Percentiles rank a stretch among this genome's conserved stretches.
phyloP scores from a whole-genome alignment of 2,329 filamentous ascomycete species.

The Verticillium dahliae region DNA sequence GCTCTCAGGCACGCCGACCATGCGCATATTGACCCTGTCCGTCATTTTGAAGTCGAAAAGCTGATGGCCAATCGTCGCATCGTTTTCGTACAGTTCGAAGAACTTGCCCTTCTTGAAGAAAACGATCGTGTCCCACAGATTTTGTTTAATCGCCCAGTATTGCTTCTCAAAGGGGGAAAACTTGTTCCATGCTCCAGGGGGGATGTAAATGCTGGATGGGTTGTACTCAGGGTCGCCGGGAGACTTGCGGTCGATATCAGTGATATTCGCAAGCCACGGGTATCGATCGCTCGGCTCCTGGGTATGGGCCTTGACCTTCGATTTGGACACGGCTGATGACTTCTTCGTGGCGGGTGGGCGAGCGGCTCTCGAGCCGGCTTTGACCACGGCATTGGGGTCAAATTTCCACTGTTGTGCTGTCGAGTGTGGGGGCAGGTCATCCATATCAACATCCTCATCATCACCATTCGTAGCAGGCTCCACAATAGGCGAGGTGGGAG shows the following conservation, averaged over 20 bases:
- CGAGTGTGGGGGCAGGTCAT: conserved; percentile 54
- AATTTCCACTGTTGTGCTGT: conserved; percentile 79
- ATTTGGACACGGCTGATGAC: conserved; percentile 19
- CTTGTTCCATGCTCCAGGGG: conserved; percentile 67
- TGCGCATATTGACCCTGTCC: conserved; percentile 97
- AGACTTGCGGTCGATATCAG: conserved; percentile 77
- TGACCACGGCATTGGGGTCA: conserved; percentile 39
- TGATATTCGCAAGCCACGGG: conserved; percentile 79
- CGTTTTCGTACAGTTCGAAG: conserved; percentile 96
- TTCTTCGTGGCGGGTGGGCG: conserved; percentile 1
- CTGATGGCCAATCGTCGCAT: conserved; percentile 93
- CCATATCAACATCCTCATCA: conserved; percentile 48
- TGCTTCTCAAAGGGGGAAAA: conserved; percentile 97
- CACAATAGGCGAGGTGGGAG: conserved; percentile 28
- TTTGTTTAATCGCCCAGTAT: conserved; percentile 99
- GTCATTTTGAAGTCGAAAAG: conserved; percentile 97
- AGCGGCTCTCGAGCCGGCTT: conserved; percentile 17
- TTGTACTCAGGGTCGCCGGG: conserved; percentile 83
- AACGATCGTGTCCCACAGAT: conserved; percentile 94
- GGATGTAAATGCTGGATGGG: conserved; percentile 83
- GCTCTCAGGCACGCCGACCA: conserved; percentile 96
- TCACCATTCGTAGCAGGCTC: conserved; percentile 34
- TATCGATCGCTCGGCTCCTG: conserved; percentile 83
- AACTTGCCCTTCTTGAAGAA: conserved; percentile 99
- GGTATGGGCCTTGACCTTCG: conserved; percentile 65